Evolutionary conservation across 441 rosid genomes (phyloP).

Genomic region (Biscutella laevigata): DNA sequence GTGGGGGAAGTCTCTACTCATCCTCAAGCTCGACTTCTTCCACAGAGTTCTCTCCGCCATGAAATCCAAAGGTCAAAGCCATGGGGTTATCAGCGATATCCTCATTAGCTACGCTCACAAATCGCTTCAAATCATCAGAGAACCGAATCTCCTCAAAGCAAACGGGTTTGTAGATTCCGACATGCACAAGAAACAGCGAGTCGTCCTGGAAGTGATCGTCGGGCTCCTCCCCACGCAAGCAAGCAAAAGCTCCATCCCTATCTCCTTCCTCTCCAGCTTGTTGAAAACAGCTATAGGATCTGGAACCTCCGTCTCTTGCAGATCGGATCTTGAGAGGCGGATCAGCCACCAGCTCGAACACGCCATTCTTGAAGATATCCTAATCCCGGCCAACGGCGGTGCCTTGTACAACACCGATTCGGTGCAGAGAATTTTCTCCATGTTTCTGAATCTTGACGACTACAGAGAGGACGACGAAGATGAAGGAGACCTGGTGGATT

Average conservation of each 20-base stretch:
- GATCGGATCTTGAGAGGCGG: conserved; percentile 82
- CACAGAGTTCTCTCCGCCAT: conserved; percentile 73
- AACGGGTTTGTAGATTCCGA: too few species aligned
- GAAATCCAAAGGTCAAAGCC: conserved; percentile 81
- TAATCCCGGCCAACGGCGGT: conserved; percentile 52
- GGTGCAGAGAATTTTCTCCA: conserved; percentile 69
- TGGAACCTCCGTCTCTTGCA: conserved; percentile 56
- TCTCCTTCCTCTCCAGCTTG: conserved; percentile 83
- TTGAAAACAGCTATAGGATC: conserved; percentile 64
- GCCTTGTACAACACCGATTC: conserved; percentile 69
- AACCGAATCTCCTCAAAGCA: conserved; percentile 47
- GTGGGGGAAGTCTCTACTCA: conserved; percentile 83
- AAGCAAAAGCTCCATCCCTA: conserved; percentile 66
- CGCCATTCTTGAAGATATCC: conserved; percentile 83
- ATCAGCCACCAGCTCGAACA: conserved; percentile 88
- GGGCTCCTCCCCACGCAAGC: conserved; percentile 75
- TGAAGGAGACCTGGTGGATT: conserved; percentile 43
- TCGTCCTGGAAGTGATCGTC: conserved; percentile 65
- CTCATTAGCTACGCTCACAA: conserved; percentile 68
- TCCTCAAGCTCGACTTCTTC: conserved; percentile 72
- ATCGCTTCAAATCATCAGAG: conserved; percentile 71
- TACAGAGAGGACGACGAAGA: conserved; percentile 39
- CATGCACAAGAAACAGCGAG: conserved; percentile 64
- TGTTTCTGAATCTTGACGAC: conserved; percentile 70
- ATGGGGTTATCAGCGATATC: conserved; percentile 78